phyloP scores from a whole-genome alignment of 108 stramenopile genomes.

The Pseudonitzschia pungens region DNA sequence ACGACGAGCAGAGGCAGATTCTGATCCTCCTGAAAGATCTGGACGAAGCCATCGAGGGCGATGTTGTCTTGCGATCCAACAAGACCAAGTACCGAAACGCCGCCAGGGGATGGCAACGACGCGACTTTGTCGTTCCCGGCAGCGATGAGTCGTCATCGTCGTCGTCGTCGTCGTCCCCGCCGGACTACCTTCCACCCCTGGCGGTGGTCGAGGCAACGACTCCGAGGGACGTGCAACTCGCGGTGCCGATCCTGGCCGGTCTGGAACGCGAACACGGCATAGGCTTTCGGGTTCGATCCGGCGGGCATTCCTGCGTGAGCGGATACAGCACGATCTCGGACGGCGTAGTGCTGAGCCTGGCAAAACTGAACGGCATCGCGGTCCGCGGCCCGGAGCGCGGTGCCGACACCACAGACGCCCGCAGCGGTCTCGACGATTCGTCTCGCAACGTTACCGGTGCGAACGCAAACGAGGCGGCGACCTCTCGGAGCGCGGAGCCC shows the following conservation, averaged over 20 bases:
- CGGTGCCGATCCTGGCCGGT: constrained; percentile 28
- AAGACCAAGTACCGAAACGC: constrained; percentile 22
- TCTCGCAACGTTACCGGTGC: not conserved
- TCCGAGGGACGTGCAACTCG: constrained; percentile 9
- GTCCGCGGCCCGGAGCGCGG: no score
- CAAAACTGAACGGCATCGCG: constrained; percentile 14
- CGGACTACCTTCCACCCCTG: not conserved
- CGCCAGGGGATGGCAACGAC: constrained; percentile 11
- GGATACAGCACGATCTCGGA: constrained; percentile 12
- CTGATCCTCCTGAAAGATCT: constrained; percentile 20
- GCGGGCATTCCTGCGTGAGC: constrained; percentile 21
- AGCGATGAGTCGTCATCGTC: not conserved
- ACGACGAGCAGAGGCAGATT: constrained; percentile 11
- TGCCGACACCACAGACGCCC: no score
- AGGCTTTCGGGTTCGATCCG: constrained; percentile 30
- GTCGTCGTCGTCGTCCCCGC: not conserved
- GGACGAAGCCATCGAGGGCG: constrained; percentile 26
- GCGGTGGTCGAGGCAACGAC: constrained; percentile 24
- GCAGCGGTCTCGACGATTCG: no score
- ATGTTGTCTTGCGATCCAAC: constrained; percentile 23
- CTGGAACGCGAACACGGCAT: constrained; percentile 14
- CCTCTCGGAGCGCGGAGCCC: not conserved
- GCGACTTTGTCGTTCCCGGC: not conserved
- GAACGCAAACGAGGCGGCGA: not conserved
- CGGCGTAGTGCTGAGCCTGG: constrained; percentile 25